Percentiles rank a stretch among this genome's conserved stretches.
phyloP scores from a whole-genome alignment of 2,329 filamentous ascomycete genomes.

The Epichloe glyceriae region DNA sequence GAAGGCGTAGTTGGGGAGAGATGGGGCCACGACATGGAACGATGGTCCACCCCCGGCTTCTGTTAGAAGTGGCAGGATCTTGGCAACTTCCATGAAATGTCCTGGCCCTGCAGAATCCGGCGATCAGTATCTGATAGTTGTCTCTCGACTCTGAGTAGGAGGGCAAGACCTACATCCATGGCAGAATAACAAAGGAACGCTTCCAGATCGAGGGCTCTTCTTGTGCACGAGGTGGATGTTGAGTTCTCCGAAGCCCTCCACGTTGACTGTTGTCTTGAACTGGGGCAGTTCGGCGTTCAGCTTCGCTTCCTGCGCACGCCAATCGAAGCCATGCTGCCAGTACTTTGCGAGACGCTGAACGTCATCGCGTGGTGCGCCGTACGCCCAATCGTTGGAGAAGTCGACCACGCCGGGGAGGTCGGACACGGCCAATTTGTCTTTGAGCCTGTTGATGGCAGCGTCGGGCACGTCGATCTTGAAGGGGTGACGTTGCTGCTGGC shows the following conservation, averaged over 20 bases:
- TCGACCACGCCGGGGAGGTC: slow-evolving; percentile 17
- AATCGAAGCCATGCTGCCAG: slow-evolving; percentile 42
- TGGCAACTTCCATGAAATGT: slow-evolving; percentile 52
- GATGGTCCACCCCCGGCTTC: slow-evolving; percentile 21
- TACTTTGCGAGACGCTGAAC: slow-evolving; percentile 22
- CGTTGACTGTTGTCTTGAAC: slow-evolving; percentile 35
- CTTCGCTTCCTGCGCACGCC: slow-evolving; percentile 43
- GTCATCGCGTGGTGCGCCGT: slow-evolving; percentile 19
- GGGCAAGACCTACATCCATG: slow-evolving; percentile 10
- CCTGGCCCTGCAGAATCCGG: slow-evolving; percentile 42
- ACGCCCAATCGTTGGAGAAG: slow-evolving; percentile 21
- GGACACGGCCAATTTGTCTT: slow-evolving; percentile 18
- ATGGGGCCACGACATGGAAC: slow-evolving; percentile 46
- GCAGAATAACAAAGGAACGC: slow-evolving; percentile 50
- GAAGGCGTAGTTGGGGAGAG: slow-evolving; percentile 39
- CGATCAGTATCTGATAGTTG: neutral
- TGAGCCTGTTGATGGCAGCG: slow-evolving; percentile 15
- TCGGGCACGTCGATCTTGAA: slow-evolving; percentile 24
- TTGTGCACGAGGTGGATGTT: slow-evolving; percentile 54
- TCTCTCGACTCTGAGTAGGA: neutral
- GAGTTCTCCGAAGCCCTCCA: slow-evolving; percentile 45
- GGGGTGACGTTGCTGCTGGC: slow-evolving; percentile 13
- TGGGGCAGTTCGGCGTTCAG: slow-evolving; percentile 45
- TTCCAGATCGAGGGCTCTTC: slow-evolving; percentile 32
- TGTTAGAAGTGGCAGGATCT: slow-evolving; percentile 40